Evolutionary conservation across 2,329 filamentous ascomycete species (phyloP).

Genomic region (Pseudonectria foliicola): DNA sequence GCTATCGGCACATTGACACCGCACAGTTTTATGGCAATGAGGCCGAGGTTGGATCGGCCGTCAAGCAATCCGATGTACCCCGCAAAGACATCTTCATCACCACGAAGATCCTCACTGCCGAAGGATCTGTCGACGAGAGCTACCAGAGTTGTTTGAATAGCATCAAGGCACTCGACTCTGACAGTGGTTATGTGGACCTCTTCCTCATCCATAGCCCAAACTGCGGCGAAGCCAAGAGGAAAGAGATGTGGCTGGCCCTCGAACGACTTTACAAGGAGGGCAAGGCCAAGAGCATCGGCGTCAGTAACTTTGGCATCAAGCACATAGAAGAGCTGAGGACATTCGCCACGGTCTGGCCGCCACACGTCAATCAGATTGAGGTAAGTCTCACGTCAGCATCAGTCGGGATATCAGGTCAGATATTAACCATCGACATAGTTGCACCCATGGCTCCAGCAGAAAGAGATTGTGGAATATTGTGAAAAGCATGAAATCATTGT

Average conservation of each 20-base stretch:
- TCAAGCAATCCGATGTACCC: slow-evolving; percentile 36
- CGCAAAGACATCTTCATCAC: slow-evolving; percentile 46
- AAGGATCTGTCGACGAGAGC: slow-evolving; percentile 46
- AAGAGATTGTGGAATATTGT: slow-evolving; percentile 41
- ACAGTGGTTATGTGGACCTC: slow-evolving; percentile 58
- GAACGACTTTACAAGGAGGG: slow-evolving; percentile 55
- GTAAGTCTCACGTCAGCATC: slow-evolving; percentile 29
- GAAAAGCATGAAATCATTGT: slow-evolving; percentile 65
- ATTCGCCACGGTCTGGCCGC: slow-evolving; percentile 57
- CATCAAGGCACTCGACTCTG: slow-evolving; percentile 49
- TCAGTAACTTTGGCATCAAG: slow-evolving; percentile 62
- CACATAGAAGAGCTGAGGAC: slow-evolving; percentile 60
- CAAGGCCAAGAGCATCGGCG: slow-evolving; percentile 57
- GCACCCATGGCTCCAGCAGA: slow-evolving; percentile 59
- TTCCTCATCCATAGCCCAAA: slow-evolving; percentile 62
- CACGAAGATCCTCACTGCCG: slow-evolving; percentile 40
- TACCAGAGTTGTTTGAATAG: slow-evolving; percentile 55
- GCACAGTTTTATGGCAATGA: slow-evolving; percentile 30
- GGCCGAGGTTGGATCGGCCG: slow-evolving; percentile 40
- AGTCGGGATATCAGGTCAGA: slow-evolving; percentile 16
- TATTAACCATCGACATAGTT: slow-evolving; percentile 52
- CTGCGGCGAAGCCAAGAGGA: slow-evolving; percentile 45
- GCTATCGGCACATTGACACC: slow-evolving; percentile 53
- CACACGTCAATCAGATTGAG: slow-evolving; percentile 65
- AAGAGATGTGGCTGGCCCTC: slow-evolving; percentile 59